These are phyloP conservation scores for Drosera capensis DNA, from an alignment of 148 eudicot genomes.

Conservation along the genomic window DNA sequence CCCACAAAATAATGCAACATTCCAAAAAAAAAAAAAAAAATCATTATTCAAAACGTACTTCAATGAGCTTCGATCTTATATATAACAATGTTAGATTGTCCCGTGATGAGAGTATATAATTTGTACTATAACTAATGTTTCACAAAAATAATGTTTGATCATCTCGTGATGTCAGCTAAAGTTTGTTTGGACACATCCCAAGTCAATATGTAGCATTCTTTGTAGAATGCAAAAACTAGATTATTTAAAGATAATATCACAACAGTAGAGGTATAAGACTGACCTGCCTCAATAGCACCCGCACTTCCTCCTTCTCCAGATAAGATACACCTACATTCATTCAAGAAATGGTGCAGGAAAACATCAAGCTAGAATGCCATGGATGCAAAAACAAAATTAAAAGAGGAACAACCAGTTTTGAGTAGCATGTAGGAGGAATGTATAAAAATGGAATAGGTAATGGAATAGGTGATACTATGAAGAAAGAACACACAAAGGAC, in stretches of 20 bases:
- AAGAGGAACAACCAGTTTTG: not conserved
- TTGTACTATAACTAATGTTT: too few relatives aligned
- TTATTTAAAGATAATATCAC: not conserved
- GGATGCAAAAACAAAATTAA: not conserved
- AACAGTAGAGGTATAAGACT: constrained; percentile 14
- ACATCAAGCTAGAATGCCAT: not conserved
- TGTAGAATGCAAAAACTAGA: not conserved
- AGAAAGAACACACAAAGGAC: not conserved
- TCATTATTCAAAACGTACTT: too few relatives aligned
- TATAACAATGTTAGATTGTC: too few relatives aligned
- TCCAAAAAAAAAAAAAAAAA: too few relatives aligned
- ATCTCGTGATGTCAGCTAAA: too few relatives aligned
- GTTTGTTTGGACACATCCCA: too few relatives aligned
- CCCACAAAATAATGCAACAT: too few relatives aligned
- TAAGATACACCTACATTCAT: constrained; percentile 50
- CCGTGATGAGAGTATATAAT: too few relatives aligned
- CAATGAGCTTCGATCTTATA: too few relatives aligned
- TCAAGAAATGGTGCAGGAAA: constrained; percentile 4
- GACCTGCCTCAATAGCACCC: constrained; percentile 65
- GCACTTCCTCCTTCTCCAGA: constrained; percentile 80
- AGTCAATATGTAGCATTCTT: not conserved
- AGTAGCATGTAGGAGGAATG: too few relatives aligned
- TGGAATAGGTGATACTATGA: not conserved
- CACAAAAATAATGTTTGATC: too few relatives aligned
- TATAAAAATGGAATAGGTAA: not conserved